A percentile compares a stretch with the other conserved stretches of the same genome.
phyloP scores from a whole-genome alignment of 2,329 filamentous ascomycete species.

The Pseudohalonectria lignicola region DNA sequence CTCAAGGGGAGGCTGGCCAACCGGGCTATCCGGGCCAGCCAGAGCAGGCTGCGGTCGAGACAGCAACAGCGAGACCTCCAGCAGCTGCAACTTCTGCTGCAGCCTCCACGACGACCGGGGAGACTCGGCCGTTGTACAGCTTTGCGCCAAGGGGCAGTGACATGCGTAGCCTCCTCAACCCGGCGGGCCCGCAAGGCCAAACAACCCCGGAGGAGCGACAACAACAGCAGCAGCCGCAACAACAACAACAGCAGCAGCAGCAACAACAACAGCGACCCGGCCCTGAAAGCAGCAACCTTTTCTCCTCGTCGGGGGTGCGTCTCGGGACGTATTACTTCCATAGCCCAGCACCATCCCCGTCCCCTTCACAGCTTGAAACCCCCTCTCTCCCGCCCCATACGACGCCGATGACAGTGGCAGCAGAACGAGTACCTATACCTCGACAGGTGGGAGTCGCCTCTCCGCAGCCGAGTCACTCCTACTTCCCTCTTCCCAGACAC shows the following conservation, averaged over 20 bases:
- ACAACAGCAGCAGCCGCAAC: neutral
- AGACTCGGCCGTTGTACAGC: constrained; percentile 8
- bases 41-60: neutral
- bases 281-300: neutral
- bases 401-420: no score
- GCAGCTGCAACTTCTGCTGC: neutral
- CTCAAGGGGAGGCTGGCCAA: neutral
- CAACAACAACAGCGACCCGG: neutral
- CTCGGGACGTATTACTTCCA: neutral
- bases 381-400: neutral
- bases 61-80: neutral
- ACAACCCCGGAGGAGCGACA: no score
- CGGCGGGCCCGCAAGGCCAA: neutral
- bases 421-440: neutral
- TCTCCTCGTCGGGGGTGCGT: neutral
- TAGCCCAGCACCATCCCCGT: neutral
- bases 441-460: neutral
- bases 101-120: neutral
- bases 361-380: neutral
- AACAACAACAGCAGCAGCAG: neutral
- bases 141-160: constrained; percentile 11
- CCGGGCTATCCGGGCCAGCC: neutral
- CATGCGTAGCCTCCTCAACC: neutral
- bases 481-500: neutral
- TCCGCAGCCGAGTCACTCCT: neutral